Base-by-base conservation (phyloP, 2,329 filamentous ascomycete species). In the Pyrenochaeta sp. region DNA sequence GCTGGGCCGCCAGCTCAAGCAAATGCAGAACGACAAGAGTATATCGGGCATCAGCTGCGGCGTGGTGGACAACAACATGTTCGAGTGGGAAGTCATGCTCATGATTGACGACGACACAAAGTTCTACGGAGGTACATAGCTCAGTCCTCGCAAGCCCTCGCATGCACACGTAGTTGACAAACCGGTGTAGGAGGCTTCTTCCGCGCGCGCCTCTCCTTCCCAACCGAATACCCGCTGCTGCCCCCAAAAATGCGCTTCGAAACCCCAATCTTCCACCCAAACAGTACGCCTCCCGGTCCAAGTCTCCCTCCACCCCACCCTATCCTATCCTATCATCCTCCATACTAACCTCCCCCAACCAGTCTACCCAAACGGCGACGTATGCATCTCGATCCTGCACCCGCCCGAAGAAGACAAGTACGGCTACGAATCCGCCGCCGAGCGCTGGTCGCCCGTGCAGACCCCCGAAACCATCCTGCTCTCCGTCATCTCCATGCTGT, bases 51-150 rank as follows among this genome's bases (percentile, higher is more conserved):
- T 97, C 66, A 96, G 91, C 51, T 96, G 90, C 63, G 94, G 94
- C 0, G 78, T 99, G 29, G 85, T 92, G 38, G 85, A 87, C 63
- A 89, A 88, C 71, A 88, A 96, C 69, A 85, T 97, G 7, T 96
- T 96, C 58, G 89, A 96, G 77, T 99, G 94, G 94, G 92, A 97
- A 73, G 91, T 97, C 14, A 96, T 96, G 89, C 84, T 99, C 49
- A 97, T 99, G 93, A 93, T 97, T 56, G 90, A 85, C 51, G 92
- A 96, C 61, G 91, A 96, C 67, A 92, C 89, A 74, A 93, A 92
- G 74, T 89, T 89, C 72, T 96, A 96, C 63, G 92, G 92, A 63
- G 92, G 92, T 93, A 75, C 17, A 18, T n/a, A 20, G n/a, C n/a
- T n/a, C 6, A 7, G 3, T 22, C 7, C 14, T 14, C 14, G 20